A percentile compares a stretch with the other conserved stretches of the same genome.
Conservation (phyloP, 106 monocot genomes). For the Phalaenopsis aphrodite region DNA sequence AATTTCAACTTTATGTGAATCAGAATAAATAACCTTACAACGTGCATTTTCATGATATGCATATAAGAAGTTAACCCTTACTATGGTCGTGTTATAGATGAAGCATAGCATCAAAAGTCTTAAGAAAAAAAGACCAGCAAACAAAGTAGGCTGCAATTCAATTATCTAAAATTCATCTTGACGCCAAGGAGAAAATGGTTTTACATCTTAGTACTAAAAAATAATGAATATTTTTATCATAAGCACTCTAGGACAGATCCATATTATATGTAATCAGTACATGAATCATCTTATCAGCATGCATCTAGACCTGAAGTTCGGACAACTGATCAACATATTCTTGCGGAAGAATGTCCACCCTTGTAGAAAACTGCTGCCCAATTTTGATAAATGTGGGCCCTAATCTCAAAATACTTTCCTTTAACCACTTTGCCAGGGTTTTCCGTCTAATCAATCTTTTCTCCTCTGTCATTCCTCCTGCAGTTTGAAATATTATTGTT, state of each 20-base stretch:
- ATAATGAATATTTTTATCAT: background rate
- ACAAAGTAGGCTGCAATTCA: background rate
- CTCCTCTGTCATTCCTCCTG: slow-evolving; percentile 98
- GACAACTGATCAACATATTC: slow-evolving; percentile 98
- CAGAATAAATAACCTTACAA: no score
- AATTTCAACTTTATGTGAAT: no score
- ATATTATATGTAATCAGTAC: slow-evolving; percentile 17
- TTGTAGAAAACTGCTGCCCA: slow-evolving; percentile 97
- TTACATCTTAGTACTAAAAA: background rate
- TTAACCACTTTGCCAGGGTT: slow-evolving; percentile 92
- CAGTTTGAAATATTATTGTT: slow-evolving; percentile 10
- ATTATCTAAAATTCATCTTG: background rate
- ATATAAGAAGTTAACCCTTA: background rate
- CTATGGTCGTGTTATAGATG: background rate
- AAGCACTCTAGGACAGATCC: slow-evolving; percentile 1
- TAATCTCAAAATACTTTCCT: slow-evolving; percentile 92
- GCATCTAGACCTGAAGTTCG: slow-evolving; percentile 78
- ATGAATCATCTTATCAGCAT: slow-evolving; percentile 11
- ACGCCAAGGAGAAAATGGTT: background rate
- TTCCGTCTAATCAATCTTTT: slow-evolving; percentile 64
- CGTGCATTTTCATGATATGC: no score
- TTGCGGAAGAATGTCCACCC: slow-evolving; percentile 96
- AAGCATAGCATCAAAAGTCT: background rate
- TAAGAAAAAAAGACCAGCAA: background rate
- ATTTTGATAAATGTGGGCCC: slow-evolving; percentile 99